Evolutionary conservation across 2,329 filamentous ascomycete species (phyloP), one percentile per base, ranked within the genome.

Genomic region (Paecilomyces sp.): DNA sequence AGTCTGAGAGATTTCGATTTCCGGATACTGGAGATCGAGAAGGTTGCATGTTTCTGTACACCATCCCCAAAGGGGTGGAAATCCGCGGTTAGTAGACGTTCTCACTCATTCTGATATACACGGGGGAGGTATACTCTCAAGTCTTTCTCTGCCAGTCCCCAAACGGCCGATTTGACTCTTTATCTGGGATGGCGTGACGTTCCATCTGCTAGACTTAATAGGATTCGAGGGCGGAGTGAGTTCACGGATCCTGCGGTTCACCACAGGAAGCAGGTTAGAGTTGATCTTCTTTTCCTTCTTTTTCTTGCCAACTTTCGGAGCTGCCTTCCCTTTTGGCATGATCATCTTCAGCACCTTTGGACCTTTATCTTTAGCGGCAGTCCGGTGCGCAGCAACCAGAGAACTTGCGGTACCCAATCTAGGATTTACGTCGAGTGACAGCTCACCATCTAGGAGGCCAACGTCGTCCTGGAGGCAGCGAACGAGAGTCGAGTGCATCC

Each of bases 401-500:
- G 50, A 61, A 41, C 50, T 18, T 57, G 41, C 34, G 54, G 7
- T 28, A 22, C n/a, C 36, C 41, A 30, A 24, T 36, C 25, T 3
- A 1, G 22, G 15, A 25, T 15, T 51, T 41, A 58, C 55, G 1
- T 25, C 36, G 30, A 52, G 55, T 52, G 63, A 51, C 11, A 31
- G 47, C 3, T 62, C 51, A 4, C 59, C 57, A n/a, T 60, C 60
- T 31, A 33, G n/a, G 22, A 59, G 52, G 55, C 50, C 57, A 5
- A 24, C 24, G 15, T 50, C 7, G 7, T 59, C 56, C 3, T 60
- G 31, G 7, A 34, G 36, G 3, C 60, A 65, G 9, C 47, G 54
- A 18, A 65, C 59, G 12, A 71, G 54, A n/a, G 70, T 53, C 4
- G 56, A 57, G 47, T 72, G 63, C 18, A 76, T 33, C 12, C 68